Conservation (phyloP, 139 green algal species). For the Ostreobium quekettii region DNA sequence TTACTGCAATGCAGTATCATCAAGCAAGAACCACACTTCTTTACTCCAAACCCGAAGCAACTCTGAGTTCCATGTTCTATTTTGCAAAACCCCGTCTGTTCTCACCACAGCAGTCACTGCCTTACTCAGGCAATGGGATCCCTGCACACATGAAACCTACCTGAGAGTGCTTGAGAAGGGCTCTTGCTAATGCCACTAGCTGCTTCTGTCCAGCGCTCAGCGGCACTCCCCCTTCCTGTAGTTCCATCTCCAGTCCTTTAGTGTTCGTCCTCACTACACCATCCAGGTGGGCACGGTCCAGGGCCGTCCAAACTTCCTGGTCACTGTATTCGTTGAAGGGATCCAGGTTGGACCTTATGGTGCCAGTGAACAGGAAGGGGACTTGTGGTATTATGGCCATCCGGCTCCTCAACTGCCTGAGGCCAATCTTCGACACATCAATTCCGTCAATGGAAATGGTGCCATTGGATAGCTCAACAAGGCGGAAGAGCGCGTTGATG, state of each 20-base stretch:
- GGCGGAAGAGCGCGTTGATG: conserved; percentile 60
- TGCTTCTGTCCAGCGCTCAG: conserved; percentile 77
- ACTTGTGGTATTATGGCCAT: conserved; percentile 55
- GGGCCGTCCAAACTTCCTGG: conserved; percentile 36
- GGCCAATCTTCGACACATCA: conserved; percentile 54
- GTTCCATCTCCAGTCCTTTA: conserved; percentile 53
- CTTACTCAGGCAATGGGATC: too few species aligned
- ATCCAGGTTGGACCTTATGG: conserved; percentile 73
- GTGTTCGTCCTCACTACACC: not conserved
- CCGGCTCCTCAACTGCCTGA: conserved; percentile 22
- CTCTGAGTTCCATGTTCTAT: too few species aligned
- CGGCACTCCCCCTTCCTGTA: conserved; percentile 73
- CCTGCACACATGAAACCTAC: too few species aligned
- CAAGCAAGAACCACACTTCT: too few species aligned
- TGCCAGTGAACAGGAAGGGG: conserved; percentile 83
- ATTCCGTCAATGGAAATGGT: conserved; percentile 72
- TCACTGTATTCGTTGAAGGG: conserved; percentile 55
- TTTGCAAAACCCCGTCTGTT: too few species aligned
- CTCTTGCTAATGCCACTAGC: conserved; percentile 76
- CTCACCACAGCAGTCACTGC: too few species aligned
- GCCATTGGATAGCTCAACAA: conserved; percentile 49
- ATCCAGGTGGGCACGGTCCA: conserved; percentile 20
- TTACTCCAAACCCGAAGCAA: too few species aligned
- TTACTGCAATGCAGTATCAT: too few species aligned
- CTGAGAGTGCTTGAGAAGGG: too few species aligned